A percentile compares a stretch with the other conserved stretches of the same genome.
Evolutionary conservation across 164 flowering plant genomes (phyloP).

Genomic region (Stephania cephalantha): DNA sequence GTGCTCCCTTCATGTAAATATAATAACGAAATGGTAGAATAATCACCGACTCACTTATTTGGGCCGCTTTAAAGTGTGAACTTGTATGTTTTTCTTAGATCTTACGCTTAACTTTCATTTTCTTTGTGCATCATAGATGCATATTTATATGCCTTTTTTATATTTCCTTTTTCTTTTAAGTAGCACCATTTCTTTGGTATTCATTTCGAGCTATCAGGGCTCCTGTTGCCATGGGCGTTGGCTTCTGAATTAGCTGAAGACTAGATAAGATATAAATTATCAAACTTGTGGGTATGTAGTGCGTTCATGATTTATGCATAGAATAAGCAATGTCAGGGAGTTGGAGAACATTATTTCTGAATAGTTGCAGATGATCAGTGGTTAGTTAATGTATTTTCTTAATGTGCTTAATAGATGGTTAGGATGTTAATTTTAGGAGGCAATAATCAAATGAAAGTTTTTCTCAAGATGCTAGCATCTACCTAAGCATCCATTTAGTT

Average conservation of each 20-base stretch:
- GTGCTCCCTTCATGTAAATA: too few species aligned
- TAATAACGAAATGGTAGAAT: too few species aligned
- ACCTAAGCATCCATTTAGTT: not conserved
- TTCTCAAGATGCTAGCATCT: not conserved
- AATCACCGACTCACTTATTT: too few species aligned
- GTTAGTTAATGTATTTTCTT: not conserved
- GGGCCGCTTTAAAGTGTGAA: too few species aligned
- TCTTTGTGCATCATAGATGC: too few species aligned
- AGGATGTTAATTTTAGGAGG: not conserved
- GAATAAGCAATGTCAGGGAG: not conserved
- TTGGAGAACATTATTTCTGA: not conserved
- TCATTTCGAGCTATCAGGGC: not conserved
- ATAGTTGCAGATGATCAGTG: not conserved
- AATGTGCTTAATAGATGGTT: not conserved
- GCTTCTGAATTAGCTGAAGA: not conserved
- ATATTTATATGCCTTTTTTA: too few species aligned
- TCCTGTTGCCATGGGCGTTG: not conserved
- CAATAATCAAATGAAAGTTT: not conserved
- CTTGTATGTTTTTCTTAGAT: too few species aligned
- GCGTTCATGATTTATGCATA: not conserved
- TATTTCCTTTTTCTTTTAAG: too few species aligned
- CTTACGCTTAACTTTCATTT: too few species aligned
- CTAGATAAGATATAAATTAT: not conserved
- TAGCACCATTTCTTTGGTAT: not conserved
- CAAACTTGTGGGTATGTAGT: not conserved